Evolutionary conservation across 2,329 filamentous ascomycete species (phyloP).

Genomic region (Alternaria rosae): DNA sequence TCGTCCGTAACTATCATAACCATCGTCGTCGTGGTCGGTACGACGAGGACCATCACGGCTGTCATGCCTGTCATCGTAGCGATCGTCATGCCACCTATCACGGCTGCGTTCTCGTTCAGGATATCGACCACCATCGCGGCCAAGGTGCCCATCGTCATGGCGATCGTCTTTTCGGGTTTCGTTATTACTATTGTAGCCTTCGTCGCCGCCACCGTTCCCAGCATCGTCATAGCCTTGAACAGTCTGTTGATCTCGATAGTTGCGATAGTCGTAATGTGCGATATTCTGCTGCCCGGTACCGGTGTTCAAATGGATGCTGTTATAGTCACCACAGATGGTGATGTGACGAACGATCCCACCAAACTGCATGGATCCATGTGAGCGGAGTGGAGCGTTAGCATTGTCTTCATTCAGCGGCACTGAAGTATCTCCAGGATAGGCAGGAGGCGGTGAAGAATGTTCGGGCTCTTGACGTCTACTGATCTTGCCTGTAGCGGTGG

Average conservation of each 20-base stretch:
- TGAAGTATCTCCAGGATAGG: not conserved
- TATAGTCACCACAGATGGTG: not conserved
- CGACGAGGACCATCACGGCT: not conserved
- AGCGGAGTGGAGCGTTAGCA: not conserved
- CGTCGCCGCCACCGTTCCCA: not conserved
- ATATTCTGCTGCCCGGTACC: not conserved
- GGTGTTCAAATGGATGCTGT: not conserved
- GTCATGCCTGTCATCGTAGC: not conserved
- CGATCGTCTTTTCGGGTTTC: not conserved
- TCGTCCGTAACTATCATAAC: not conserved
- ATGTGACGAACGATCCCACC: not conserved
- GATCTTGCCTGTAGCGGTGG: no score
- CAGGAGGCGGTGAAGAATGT: not conserved
- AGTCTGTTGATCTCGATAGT: not conserved
- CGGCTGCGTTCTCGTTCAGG: no score
- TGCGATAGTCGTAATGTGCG: no score
- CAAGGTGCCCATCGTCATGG: no score
- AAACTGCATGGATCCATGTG: not conserved
- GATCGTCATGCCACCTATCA: not conserved
- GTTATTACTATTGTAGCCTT: not conserved
- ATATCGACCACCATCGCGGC: no score
- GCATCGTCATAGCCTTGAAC: not conserved
- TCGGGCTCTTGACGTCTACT: not conserved
- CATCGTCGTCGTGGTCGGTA: not conserved
- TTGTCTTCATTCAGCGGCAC: no score